Base-by-base conservation (phyloP, 495 filamentous ascomycete species). In the Podospora fimiseda region DNA sequence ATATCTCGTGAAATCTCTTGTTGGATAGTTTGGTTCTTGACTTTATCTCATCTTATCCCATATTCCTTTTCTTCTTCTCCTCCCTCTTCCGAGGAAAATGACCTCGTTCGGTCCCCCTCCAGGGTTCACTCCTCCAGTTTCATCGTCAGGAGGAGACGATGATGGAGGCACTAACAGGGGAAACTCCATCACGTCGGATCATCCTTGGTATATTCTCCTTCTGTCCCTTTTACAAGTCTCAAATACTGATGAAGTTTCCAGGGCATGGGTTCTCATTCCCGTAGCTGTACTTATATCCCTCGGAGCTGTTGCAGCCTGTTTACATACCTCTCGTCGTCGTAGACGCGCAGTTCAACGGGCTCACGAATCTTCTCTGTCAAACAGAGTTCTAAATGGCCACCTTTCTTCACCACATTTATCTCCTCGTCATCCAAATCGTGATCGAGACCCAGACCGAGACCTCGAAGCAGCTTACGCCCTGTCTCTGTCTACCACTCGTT, bases 201-300 rank as follows among this genome's bases (percentile, higher is more conserved):
- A 51, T 9, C 48, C 48, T 6, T 51, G 48, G 44, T 47, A 47
- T 15, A 23, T 30, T 7, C 19, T 14, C 5, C 14, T 18, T 4
- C 39, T n/a, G 16, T 5, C 39, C 11, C 16, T 18, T n/a, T 41
- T n/a, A 14, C 39, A 4, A 4, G 39, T 4, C 11, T 18, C 39
- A 41, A 47, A 47, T 14, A 27, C 22, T 33, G 6, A 23, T 42
- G 14, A n/a, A 9, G 18, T 14, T 14, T 14, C 22, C 21, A 47
- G 44, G 60, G 45, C 51, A 16, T 63, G 55, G 55, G 54, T 61
- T 37, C 50, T 64, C 11, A 59, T 64, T 39, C 61, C 61, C 14
- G 43, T 66, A 41, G 43, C 53, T 43, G 42, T 56, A 48, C 43
- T 64, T 15, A 41, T 57, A 6, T 22, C 48, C 48, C 22, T 62